Conservation (phyloP, 2,329 filamentous ascomycete species). For the Pseudogymnoascus sp. region DNA sequence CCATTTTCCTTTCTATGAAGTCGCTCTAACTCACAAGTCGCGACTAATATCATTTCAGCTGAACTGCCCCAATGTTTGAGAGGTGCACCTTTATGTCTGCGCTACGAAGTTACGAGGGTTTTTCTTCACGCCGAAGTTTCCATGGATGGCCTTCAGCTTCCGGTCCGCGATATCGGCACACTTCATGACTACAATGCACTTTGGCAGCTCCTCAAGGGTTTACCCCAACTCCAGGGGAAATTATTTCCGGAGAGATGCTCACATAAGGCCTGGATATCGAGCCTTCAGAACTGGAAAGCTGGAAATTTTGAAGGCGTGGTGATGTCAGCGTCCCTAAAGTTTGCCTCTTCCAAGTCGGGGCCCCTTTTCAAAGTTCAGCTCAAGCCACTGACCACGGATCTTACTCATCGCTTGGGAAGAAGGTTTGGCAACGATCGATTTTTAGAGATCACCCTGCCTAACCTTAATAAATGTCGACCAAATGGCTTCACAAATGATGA, state of each 20-base stretch:
- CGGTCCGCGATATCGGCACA: conserved; percentile 6
- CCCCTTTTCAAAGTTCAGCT: conserved; percentile 42
- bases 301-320: conserved; percentile 36
- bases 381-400: conserved; percentile 41
- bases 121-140: conserved; percentile 23
- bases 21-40: background rate
- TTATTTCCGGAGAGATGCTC: conserved; percentile 41
- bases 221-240: conserved; percentile 37
- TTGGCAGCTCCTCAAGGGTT: conserved; percentile 33
- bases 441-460: conserved; percentile 46
- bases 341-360: conserved; percentile 26
- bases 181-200: conserved; percentile 36
- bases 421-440: conserved; percentile 53
- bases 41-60: conserved; percentile 14
- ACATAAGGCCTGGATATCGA: conserved; percentile 36
- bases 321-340: conserved; percentile 37
- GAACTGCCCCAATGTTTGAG: conserved; percentile 18
- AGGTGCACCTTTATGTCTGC: conserved; percentile 16
- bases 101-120: conserved; percentile 27
- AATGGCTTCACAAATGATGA: conserved; percentile 27
- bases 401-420: conserved; percentile 44
- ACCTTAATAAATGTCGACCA: conserved; percentile 27
- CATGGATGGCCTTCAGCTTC: conserved; percentile 13
- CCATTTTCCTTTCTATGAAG: background rate
- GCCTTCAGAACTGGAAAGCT: conserved; percentile 14